These are phyloP conservation scores for Penicillium sp. DNA, from an alignment of 2,329 filamentous ascomycete genomes.

Conservation along the genomic window DNA sequence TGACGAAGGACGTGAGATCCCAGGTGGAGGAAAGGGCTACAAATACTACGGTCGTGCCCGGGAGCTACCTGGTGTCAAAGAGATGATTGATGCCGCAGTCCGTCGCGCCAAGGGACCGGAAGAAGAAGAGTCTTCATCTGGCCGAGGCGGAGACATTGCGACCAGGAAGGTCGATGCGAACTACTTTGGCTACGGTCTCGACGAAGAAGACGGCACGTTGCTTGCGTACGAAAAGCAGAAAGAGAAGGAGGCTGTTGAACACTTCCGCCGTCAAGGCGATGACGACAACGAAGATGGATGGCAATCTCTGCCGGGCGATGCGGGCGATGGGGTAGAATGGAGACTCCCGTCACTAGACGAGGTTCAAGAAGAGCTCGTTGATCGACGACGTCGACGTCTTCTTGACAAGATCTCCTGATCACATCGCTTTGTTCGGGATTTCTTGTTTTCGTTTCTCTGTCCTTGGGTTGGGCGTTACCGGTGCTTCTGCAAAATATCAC, in stretches of 20 bases:
- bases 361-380: slow-evolving; percentile 91
- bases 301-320: slow-evolving; percentile 84
- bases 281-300: slow-evolving; percentile 68
- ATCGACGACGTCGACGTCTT: slow-evolving; percentile 78
- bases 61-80: slow-evolving; percentile 92
- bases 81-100: slow-evolving; percentile 82
- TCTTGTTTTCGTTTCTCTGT: slow-evolving; percentile 15
- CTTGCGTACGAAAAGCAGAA: slow-evolving; percentile 79
- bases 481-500: slow-evolving; percentile 23
- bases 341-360: slow-evolving; percentile 82
- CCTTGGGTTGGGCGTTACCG: slow-evolving; percentile 24
- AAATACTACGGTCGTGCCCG: slow-evolving; percentile 88
- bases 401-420: slow-evolving; percentile 72
- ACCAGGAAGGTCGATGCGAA: slow-evolving; percentile 80
- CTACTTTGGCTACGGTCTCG: slow-evolving; percentile 93
- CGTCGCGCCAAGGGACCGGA: slow-evolving; percentile 63
- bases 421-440: neutral
- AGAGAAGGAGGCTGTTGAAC: slow-evolving; percentile 77
- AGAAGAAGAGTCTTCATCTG: slow-evolving; percentile 65
- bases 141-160: slow-evolving; percentile 44
- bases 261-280: slow-evolving; percentile 62
- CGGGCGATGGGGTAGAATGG: slow-evolving; percentile 81
- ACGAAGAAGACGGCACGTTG: slow-evolving; percentile 84
- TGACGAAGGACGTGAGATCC: slow-evolving; percentile 71
- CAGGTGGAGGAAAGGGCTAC: slow-evolving; percentile 80